phyloP scores from a whole-genome alignment of 2,329 filamentous ascomycete species.

The Didymella lethalis region DNA sequence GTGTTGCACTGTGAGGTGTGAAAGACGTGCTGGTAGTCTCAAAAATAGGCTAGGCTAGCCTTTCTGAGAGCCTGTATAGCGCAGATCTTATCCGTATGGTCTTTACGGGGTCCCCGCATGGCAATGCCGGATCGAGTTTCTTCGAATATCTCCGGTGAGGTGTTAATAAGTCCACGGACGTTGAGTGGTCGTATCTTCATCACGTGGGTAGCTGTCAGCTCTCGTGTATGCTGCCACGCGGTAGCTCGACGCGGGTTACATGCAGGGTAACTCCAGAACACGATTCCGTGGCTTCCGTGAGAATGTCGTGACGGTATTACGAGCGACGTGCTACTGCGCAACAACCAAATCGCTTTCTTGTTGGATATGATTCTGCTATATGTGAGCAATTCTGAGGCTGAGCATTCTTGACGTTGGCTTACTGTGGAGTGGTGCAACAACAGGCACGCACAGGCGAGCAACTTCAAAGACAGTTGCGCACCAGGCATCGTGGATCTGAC shows the following conservation, averaged over 20 bases:
- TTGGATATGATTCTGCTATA: conserved; percentile 1
- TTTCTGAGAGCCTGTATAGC: not conserved
- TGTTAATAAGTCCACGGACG: conserved; percentile 2
- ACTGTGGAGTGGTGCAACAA: not conserved
- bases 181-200: conserved; percentile 12
- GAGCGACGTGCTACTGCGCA: not conserved
- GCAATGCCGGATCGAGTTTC: conserved; percentile 6
- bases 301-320: conserved; percentile 14
- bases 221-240: conserved; percentile 12
- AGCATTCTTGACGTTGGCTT: conserved; percentile 4
- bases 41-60: conserved; percentile 14
- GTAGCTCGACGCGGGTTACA: conserved; percentile 8
- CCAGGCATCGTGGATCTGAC: conserved; percentile 8
- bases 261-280: conserved; percentile 6
- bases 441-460: not conserved
- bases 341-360: not conserved
- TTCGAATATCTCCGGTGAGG: conserved; percentile 7
- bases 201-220: conserved; percentile 15
- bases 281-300: conserved; percentile 5
- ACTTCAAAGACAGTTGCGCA: not conserved
- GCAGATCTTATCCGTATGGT: conserved; percentile 8
- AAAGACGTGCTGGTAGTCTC: conserved; percentile 12
- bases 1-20: conserved; percentile 13
- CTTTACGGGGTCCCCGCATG: conserved; percentile 12
- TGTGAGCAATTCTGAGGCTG: not conserved